These are phyloP conservation scores for Daldinia sp. DNA, from an alignment of 2,329 filamentous ascomycete genomes.

Conservation along the genomic window DNA sequence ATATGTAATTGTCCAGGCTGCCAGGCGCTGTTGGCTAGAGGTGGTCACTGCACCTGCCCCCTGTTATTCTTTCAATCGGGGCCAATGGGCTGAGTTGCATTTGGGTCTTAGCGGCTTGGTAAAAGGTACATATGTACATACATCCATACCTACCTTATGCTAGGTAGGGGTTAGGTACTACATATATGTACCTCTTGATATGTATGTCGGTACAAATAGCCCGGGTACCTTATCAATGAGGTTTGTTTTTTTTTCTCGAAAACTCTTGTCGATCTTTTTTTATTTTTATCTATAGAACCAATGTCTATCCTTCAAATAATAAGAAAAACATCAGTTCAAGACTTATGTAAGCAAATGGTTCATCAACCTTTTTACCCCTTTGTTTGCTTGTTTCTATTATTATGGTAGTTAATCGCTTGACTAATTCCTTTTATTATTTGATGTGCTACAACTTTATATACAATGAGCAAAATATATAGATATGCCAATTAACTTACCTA, in stretches of 20 bases:
- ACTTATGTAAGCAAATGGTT: not conserved
- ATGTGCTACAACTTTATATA: not conserved
- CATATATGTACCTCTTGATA: too few relatives aligned
- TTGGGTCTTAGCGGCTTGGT: not conserved
- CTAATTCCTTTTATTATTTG: not conserved
- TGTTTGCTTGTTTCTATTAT: not conserved
- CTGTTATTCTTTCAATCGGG: slow-evolving; percentile 7
- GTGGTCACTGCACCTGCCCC: slow-evolving; percentile 21
- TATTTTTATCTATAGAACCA: not conserved
- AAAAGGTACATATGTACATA: not conserved
- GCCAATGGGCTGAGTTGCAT: slow-evolving; percentile 25
- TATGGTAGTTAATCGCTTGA: not conserved
- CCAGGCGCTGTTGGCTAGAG: not conserved
- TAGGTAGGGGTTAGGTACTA: too few relatives aligned
- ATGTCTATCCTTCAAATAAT: not conserved
- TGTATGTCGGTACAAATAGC: not conserved
- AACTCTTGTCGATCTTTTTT: not conserved
- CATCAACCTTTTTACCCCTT: not conserved
- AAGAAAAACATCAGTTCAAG: not conserved
- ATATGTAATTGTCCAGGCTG: too few relatives aligned
- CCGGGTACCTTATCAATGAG: slow-evolving; percentile 9
- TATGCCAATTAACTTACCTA: not conserved
- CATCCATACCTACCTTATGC: too few relatives aligned
- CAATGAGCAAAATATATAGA: not conserved
- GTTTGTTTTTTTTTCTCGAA: slow-evolving; percentile 5